Conservation (phyloP, 2,329 filamentous ascomycete species). For the Coccinonectria pachysandricola region DNA sequence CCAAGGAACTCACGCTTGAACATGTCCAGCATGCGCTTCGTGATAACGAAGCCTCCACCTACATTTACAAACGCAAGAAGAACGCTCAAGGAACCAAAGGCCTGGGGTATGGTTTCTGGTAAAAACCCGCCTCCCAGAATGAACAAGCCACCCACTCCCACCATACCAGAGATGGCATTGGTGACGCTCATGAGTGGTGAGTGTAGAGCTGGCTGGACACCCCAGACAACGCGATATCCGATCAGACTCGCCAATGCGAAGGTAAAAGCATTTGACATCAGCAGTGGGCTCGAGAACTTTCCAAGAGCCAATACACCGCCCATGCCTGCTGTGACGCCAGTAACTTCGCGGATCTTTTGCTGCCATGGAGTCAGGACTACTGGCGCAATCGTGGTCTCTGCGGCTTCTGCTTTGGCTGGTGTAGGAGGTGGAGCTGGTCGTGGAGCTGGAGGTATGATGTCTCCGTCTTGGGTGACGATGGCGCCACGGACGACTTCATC, state of each 20-base stretch:
- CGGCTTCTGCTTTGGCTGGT: slow-evolving; percentile 29
- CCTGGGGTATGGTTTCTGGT: slow-evolving; percentile 68
- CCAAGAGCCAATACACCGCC: slow-evolving; percentile 63
- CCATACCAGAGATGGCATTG: slow-evolving; percentile 88
- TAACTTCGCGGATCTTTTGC: slow-evolving; percentile 65
- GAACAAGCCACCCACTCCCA: slow-evolving; percentile 80
- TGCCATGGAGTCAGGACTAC: slow-evolving; percentile 74
- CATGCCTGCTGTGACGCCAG: slow-evolving; percentile 67
- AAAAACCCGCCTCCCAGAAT: slow-evolving; percentile 75
- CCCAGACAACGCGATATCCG: slow-evolving; percentile 83
- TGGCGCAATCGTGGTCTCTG: slow-evolving; percentile 39
- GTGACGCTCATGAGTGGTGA: slow-evolving; percentile 89
- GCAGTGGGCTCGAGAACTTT: slow-evolving; percentile 69
- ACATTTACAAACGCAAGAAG: slow-evolving; percentile 82
- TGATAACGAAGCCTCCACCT: slow-evolving; percentile 81
- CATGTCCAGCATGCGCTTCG: slow-evolving; percentile 90
- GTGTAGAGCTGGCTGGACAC: slow-evolving; percentile 71
- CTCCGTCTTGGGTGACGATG: slow-evolving; percentile 70
- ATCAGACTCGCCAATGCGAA: slow-evolving; percentile 77
- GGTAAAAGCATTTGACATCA: slow-evolving; percentile 82
- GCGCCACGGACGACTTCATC: slow-evolving; percentile 81
- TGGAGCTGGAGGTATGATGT: slow-evolving; percentile 65
- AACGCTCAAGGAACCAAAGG: slow-evolving; percentile 69
- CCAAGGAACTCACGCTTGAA: slow-evolving; percentile 51
- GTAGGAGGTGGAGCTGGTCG: slow-evolving; percentile 51